These are phyloP conservation scores for Crucibulum laeve DNA, from an alignment of 768 basidiomycete genomes.

Conservation along the genomic window DNA sequence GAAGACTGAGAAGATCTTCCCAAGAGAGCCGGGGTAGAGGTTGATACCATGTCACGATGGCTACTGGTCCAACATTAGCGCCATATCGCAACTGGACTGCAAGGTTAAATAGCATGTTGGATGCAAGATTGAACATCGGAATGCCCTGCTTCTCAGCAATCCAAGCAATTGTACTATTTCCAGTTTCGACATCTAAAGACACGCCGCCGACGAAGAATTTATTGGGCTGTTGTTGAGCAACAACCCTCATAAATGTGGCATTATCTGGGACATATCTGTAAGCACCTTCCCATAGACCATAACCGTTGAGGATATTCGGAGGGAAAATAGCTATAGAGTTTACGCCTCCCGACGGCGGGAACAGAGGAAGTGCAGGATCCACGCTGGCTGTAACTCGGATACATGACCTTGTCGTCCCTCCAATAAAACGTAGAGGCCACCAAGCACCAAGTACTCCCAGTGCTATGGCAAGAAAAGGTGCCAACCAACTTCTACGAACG, in stretches of 20 bases:
- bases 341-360: no score
- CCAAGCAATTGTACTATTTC: conserved; percentile 62
- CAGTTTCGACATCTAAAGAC: conserved; percentile 49
- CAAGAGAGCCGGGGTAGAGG: conserved; percentile 51
- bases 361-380: no score
- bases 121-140: conserved; percentile 62
- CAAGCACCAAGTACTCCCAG: conserved; percentile 60
- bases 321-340: no score
- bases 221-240: no score
- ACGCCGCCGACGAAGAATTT: no score
- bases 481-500: conserved; percentile 63
- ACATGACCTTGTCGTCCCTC: conserved; percentile 48
- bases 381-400: no score
- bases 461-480: conserved; percentile 48
- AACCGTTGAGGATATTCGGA: no score
- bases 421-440: conserved; percentile 65
- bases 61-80: conserved; percentile 28
- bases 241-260: no score
- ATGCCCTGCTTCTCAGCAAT: conserved; percentile 59
- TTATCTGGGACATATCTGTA: no score
- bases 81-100: conserved; percentile 51
- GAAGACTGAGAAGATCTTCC: conserved; percentile 56
- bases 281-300: no score
- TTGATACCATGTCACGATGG: conserved; percentile 56
- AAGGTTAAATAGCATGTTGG: conserved; percentile 61